These are phyloP conservation scores for Psilocybe cubensis DNA, from an alignment of 768 basidiomycete genomes.

Conservation along the genomic window DNA sequence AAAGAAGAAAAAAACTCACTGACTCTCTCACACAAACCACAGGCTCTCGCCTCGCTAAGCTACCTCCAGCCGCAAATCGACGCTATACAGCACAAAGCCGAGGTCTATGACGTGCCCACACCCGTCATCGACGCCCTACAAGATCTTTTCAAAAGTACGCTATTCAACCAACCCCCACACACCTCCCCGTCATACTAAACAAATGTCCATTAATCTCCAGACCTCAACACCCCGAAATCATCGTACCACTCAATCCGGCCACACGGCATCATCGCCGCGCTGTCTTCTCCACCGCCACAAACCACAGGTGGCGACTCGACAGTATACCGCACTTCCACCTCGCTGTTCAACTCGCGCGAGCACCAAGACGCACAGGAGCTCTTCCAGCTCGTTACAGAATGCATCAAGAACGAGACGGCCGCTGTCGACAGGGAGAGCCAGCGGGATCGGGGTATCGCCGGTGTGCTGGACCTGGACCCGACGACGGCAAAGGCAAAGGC, in stretches of 20 bases:
- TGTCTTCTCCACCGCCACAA: slow-evolving; percentile 48
- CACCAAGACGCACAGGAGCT: slow-evolving; percentile 99
- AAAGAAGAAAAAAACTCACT: background rate
- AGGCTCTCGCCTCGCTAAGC: slow-evolving; percentile 89
- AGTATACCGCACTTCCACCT: slow-evolving; percentile 16
- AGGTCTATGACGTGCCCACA: slow-evolving; percentile 78
- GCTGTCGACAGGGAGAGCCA: slow-evolving; percentile 73
- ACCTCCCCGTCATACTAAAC: background rate
- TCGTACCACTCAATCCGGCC: slow-evolving; percentile 72
- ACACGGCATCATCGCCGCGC: slow-evolving; percentile 67
- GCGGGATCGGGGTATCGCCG: slow-evolving; percentile 74
- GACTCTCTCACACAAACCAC: slow-evolving; percentile 3
- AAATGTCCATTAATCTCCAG: slow-evolving; percentile 36
- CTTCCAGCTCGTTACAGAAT: slow-evolving; percentile 93
- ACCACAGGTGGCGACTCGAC: slow-evolving; percentile 50
- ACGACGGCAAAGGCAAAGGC: background rate
- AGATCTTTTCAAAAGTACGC: slow-evolving; percentile 68
- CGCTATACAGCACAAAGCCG: slow-evolving; percentile 74
- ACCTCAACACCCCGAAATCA: slow-evolving; percentile 63
- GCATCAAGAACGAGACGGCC: slow-evolving; percentile 81
- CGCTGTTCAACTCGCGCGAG: slow-evolving; percentile 85
- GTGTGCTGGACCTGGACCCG: slow-evolving; percentile 38
- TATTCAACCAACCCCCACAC: too few species aligned
- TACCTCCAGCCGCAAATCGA: slow-evolving; percentile 84
- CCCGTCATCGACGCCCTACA: slow-evolving; percentile 85